Conservation (phyloP, 208 protist species). For the Trypanosoma brucei region DNA sequence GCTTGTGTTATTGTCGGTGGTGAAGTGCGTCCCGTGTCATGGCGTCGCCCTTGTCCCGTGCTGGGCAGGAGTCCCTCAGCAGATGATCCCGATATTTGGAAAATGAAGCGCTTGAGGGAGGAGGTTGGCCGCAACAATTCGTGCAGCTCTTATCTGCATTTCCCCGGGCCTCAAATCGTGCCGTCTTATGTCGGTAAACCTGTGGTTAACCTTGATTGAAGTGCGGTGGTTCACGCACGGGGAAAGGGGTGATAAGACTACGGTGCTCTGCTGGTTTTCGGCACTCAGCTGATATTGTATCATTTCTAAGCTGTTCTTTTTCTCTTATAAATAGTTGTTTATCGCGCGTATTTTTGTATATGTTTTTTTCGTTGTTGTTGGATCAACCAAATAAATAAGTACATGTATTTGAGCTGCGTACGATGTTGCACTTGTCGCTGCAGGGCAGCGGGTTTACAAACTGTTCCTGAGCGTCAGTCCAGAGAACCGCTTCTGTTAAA, state of each 20-base stretch:
- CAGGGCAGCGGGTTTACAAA: no score
- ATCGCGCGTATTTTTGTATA: neutral
- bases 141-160: neutral
- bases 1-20: constrained; percentile 29
- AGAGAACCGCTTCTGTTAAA: no score
- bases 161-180: neutral
- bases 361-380: neutral
- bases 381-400: neutral
- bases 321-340: neutral
- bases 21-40: constrained; percentile 33
- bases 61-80: neutral
- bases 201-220: neutral
- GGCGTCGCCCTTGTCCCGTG: constrained; percentile 11
- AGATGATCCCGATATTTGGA: neutral
- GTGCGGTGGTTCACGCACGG: no score
- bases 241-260: no score
- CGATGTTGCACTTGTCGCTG: no score
- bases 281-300: no score
- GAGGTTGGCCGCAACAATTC: neutral
- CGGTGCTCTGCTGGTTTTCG: no score
- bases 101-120: neutral
- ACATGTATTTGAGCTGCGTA: no score
- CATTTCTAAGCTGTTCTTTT: neutral
- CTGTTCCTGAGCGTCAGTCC: no score
- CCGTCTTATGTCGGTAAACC: neutral